A percentile compares a stretch with the other conserved stretches of the same genome.
phyloP scores from a whole-genome alignment of 2,329 filamentous ascomycete species.

The Fusarium transvaalense region DNA sequence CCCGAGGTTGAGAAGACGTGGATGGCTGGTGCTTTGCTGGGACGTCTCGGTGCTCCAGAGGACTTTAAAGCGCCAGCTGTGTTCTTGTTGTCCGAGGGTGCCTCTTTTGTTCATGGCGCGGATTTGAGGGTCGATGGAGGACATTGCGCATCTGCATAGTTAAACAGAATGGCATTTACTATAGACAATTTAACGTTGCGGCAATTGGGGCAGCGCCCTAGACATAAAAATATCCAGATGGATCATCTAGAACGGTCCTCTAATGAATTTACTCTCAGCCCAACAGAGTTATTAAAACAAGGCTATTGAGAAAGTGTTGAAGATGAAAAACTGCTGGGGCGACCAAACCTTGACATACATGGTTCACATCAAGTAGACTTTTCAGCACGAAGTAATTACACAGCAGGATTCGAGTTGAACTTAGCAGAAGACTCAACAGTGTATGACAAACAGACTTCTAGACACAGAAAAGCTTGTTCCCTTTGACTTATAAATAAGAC shows the following conservation, averaged over 20 bases:
- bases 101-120: constrained; percentile 69
- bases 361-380: background rate
- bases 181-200: too few relatives aligned
- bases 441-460: background rate
- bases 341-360: background rate
- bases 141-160: constrained; percentile 58
- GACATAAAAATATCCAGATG: too few relatives aligned
- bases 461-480: background rate
- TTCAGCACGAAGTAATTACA: background rate
- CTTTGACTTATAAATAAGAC: background rate
- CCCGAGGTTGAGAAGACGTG: constrained; percentile 65
- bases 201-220: too few relatives aligned
- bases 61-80: constrained; percentile 70
- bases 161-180: background rate
- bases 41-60: constrained; percentile 65
- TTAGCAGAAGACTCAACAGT: background rate
- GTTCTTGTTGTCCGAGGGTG: constrained; percentile 68
- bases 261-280: too few relatives aligned
- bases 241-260: too few relatives aligned
- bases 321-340: too few relatives aligned
- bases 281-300: too few relatives aligned
- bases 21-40: constrained; percentile 67
- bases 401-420: background rate
- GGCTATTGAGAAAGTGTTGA: too few relatives aligned
- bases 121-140: constrained; percentile 70